Conservation (phyloP, 164 flowering plant genomes). For the Macadamia tetraphylla region DNA sequence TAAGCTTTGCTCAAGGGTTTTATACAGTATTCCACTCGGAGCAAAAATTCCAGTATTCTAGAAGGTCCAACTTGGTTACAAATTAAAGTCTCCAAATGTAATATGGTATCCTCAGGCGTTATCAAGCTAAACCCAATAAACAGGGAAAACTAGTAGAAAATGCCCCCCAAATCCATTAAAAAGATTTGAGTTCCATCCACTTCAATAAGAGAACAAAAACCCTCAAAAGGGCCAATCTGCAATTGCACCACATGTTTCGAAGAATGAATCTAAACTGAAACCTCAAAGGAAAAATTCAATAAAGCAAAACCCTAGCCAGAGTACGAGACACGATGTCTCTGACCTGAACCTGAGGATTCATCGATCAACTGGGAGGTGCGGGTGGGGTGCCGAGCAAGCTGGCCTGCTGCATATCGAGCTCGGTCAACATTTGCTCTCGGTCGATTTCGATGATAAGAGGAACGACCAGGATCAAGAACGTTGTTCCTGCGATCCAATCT, state of each 20-base stretch:
- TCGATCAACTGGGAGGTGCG: slow-evolving; percentile 15
- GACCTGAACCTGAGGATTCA: neutral
- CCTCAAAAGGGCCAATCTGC: neutral
- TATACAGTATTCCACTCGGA: neutral
- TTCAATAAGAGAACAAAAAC: neutral
- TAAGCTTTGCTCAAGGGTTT: neutral
- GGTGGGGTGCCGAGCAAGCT: slow-evolving; percentile 60
- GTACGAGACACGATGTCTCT: neutral
- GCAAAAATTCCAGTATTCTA: neutral
- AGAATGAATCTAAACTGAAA: neutral
- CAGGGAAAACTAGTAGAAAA: neutral
- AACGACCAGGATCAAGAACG: slow-evolving; percentile 48
- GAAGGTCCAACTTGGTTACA: no score
- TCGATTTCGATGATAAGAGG: slow-evolving; percentile 74
- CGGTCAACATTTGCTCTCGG: slow-evolving; percentile 64
- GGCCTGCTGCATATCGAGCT: slow-evolving; percentile 57
- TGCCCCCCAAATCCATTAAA: neutral
- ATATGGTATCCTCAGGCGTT: no score
- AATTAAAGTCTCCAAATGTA: no score
- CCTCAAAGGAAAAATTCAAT: neutral
- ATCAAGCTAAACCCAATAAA: no score
- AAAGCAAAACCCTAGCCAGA: neutral
- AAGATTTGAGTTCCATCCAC: neutral
- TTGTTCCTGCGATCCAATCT: slow-evolving; percentile 69
- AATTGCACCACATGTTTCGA: neutral